Evolutionary conservation across 176 grass and related monocot genomes (phyloP), one percentile per base, ranked within the genome.

Genomic region (Rhynchospora breviuscula): DNA sequence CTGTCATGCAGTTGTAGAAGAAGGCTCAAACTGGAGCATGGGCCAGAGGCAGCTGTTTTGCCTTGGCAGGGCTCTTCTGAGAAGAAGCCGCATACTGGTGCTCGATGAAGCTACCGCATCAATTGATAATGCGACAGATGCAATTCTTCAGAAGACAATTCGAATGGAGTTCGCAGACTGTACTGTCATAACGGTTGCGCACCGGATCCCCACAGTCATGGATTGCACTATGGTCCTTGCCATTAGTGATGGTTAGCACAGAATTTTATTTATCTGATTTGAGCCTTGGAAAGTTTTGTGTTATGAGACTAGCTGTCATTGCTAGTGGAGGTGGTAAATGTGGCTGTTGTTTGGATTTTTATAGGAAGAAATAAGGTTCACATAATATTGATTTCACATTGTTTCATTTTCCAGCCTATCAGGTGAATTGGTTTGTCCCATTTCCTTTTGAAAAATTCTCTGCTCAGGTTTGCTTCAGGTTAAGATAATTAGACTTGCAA

Each of bases 1-100:
- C 35, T 29, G 35, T 10, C 13, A 4, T 79, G 17, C 71, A 97
- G 94, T 97, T 79, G 84, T 85, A 0, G 91, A 97, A 87, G 91
- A 91, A 3, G 94, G 94, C 12, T 93, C 87, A 0, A 97, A 97
- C 58, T 97, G 94, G 94, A 97, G 94, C 83, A 97, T 97, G 94
- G 94, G 94, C 12, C 91, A 97, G 89, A 91, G 94, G 49, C 94
- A 93, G 45, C 73, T 97, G 57, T 93, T 97, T 29, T 97, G 94
- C 71, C 86, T 97, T 52, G 94, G 94, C 0, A 91, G 94, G 10
- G 72, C 87, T 57, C 91, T 97, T 77, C 21, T 93, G 51, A 93
- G 89, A 79, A 87, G 81, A 69, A 88, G 89, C 0, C 83, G 72
- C 2, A 88, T 97, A 58, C 76, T 97, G 78, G 94, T 97, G 33